These are phyloP conservation scores for Choiromyces venosus DNA, from an alignment of 495 filamentous ascomycete genomes.

Conservation along the genomic window DNA sequence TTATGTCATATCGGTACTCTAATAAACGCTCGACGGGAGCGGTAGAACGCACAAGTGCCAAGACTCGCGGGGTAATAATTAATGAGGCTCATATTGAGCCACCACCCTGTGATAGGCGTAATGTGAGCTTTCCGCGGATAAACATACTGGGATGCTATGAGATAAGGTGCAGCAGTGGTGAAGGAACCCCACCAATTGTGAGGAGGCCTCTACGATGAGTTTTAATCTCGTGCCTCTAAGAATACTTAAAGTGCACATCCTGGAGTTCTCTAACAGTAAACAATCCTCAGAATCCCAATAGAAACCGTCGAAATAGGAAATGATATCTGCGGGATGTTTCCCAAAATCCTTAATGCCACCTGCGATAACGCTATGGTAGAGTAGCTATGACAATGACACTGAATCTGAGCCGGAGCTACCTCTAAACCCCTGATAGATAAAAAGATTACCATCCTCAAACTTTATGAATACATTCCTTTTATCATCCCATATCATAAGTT, in stretches of 20 bases:
- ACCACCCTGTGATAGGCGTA: background rate
- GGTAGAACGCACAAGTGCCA: background rate
- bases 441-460: background rate
- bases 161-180: background rate
- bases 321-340: background rate
- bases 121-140: background rate
- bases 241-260: background rate
- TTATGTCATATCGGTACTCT: background rate
- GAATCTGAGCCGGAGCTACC: background rate
- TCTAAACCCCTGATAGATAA: background rate
- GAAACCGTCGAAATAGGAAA: background rate
- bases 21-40: background rate
- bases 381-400: background rate
- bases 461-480: background rate
- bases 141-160: background rate
- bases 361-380: background rate
- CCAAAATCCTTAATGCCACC: background rate
- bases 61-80: background rate
- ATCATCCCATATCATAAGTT: background rate
- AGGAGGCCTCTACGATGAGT: no score
- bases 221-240: no score
- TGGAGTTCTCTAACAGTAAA: background rate
- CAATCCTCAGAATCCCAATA: background rate
- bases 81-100: background rate
- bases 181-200: no score